These are phyloP conservation scores for Vanrija sp. DNA, from an alignment of 1,284 basidiomycete species.

Conservation along the genomic window DNA sequence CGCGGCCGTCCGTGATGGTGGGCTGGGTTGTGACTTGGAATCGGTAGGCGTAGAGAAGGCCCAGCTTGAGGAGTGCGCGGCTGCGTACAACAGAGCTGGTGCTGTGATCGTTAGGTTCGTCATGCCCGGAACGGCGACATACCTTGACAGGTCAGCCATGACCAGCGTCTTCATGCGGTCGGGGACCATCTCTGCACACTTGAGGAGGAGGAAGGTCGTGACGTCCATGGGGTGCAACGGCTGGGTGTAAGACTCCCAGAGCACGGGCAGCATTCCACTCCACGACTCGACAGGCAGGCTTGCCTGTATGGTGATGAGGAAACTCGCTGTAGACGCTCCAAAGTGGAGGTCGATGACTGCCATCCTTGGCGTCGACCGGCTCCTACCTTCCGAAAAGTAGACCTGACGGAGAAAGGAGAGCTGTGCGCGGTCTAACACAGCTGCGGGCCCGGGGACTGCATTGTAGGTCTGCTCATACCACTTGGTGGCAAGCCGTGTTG, in stretches of 20 bases:
- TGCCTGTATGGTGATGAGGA: conserved; percentile 31
- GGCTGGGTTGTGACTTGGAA: conserved; percentile 34
- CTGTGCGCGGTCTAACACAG: neutral
- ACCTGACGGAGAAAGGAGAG: neutral
- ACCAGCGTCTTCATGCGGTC: conserved; percentile 18
- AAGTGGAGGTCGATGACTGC: neutral
- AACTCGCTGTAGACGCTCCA: neutral
- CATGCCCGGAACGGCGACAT: neutral
- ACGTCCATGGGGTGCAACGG: conserved; percentile 4
- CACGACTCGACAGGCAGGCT: conserved; percentile 31
- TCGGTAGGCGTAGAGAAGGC: conserved; percentile 34
- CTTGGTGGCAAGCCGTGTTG: conserved; percentile 7
- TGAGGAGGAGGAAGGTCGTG: conserved; percentile 35
- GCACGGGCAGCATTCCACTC: conserved; percentile 23
- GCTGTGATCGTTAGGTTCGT: neutral
- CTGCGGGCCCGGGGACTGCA: neutral
- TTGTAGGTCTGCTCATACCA: conserved; percentile 7
- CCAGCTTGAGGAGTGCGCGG: conserved; percentile 27
- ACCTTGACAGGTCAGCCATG: conserved; percentile 23
- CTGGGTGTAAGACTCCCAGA: conserved; percentile 28
- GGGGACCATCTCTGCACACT: conserved; percentile 36
- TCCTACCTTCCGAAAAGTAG: neutral
- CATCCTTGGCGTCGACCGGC: neutral
- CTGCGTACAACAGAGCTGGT: conserved; percentile 9
- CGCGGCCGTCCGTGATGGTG: conserved; percentile 31